A percentile compares a stretch with the other conserved stretches of the same genome.
These are phyloP conservation scores for Suhomyces tanzawaensis DNA, from an alignment of 805 yeast genomes.

Conservation along the genomic window DNA sequence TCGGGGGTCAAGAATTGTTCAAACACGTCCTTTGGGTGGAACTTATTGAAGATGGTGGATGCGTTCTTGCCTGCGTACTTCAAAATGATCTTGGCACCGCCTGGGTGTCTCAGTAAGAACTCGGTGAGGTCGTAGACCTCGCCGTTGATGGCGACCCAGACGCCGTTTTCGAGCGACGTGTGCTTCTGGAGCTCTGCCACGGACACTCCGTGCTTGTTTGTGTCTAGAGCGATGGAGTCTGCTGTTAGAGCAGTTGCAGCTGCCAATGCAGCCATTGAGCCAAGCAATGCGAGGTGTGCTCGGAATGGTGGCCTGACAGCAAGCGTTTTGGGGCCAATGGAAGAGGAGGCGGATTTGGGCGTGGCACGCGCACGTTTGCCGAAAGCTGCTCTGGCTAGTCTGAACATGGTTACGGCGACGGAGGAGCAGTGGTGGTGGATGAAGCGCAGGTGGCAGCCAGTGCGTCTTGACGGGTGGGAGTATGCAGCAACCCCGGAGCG, in stretches of 20 bases:
- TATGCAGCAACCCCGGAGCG: no score
- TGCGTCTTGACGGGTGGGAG: no score
- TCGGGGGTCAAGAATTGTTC: slow-evolving; percentile 56
- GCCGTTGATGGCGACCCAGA: slow-evolving; percentile 87
- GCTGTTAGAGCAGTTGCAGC: neutral
- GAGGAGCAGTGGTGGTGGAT: no score
- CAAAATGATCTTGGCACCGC: slow-evolving; percentile 54
- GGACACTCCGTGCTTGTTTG: slow-evolving; percentile 10
- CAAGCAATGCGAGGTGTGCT: neutral
- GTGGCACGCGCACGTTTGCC: no score
- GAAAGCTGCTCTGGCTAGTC: no score
- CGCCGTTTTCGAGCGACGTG: slow-evolving; percentile 49
- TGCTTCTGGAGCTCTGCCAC: slow-evolving; percentile 42
- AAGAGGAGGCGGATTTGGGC: neutral
- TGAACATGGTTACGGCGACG: no score
- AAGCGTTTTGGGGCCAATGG: no score
- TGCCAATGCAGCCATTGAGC: neutral
- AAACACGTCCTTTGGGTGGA: slow-evolving; percentile 85
- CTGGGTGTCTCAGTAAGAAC: slow-evolving; percentile 58
- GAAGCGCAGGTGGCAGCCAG: no score
- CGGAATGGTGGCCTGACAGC: no score
- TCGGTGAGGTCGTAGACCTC: slow-evolving; percentile 76
- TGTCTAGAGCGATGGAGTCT: slow-evolving; percentile 1
- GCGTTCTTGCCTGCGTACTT: slow-evolving; percentile 55
- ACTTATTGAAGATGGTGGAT: slow-evolving; percentile 78